Base-by-base conservation (phyloP, 2,329 filamentous ascomycete species). In the Verticillium tricorpus region DNA sequence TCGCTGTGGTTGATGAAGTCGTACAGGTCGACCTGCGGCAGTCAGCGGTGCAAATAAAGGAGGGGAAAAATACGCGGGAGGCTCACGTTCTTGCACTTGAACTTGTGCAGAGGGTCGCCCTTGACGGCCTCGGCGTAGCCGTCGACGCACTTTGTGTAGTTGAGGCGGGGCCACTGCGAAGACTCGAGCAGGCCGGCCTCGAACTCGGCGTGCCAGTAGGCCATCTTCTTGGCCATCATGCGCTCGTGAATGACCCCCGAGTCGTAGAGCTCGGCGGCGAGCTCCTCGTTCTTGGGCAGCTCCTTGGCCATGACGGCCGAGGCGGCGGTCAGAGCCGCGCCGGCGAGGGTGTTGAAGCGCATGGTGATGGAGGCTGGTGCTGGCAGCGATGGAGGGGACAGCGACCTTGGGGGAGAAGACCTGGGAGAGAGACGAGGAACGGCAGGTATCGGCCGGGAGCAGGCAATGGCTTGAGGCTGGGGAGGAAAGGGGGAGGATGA, bases 1-100 rank as follows among this genome's bases (percentile, higher is more conserved):
- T 79, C 76, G 6, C 77, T 75, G 67, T 85, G 82, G 56, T 76
- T 78, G 60, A 80, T 73, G 70, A 85, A 85, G 68, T 83, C 79
- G 66, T 82, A 80, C n/a, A 83, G 74, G 64, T 84, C 81, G 32
- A 82, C 75, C 74, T 66, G 58, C 28, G 9, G 11, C 14, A 15
- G 25, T 56, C 54, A 56, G 54, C 28, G 28, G 3, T 6, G 28
- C 25, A 28, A 28, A 28, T 5, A 28, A 25, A n/a, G 28, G 2
- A 19, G 5, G 12, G 12, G 8, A 19, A 56, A 3, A 32, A 3
- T 15, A 17, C 6, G 28, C 28, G n/a, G 4, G 15, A 32, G 15
- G 14, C 54, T 56, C 14, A 84, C 77, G 56, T 66, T 64, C 32
- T 59, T 57, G 60, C 65, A 66, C 50, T 57, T 52, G 60, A 66